Evolutionary conservation across 495 filamentous ascomycete species (phyloP).

Genomic region (Bombardia bombarda): DNA sequence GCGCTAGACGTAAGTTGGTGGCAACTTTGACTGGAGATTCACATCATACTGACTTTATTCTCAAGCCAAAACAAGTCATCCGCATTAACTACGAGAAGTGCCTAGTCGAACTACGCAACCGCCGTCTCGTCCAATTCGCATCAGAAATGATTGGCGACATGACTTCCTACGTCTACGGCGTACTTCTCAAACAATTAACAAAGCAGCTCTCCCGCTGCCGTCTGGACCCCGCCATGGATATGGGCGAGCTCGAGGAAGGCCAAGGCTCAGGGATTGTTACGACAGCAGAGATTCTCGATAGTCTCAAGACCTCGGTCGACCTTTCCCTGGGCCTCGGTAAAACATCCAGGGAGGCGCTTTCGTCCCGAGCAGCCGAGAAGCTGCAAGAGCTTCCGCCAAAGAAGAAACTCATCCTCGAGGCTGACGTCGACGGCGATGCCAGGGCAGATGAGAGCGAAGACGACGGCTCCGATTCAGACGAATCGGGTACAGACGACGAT

Average conservation of each 20-base stretch:
- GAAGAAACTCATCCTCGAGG: conserved; percentile 33
- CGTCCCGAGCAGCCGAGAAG: conserved; percentile 32
- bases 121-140: conserved; percentile 57
- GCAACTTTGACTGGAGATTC: too few species aligned
- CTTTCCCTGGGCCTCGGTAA: conserved; percentile 42
- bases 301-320: conserved; percentile 28
- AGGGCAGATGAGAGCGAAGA: conserved; percentile 33
- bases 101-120: conserved; percentile 70
- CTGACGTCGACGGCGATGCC: conserved; percentile 21
- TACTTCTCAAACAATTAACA: conserved; percentile 62
- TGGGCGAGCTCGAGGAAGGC: conserved; percentile 39
- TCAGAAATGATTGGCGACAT: conserved; percentile 51
- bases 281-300: conserved; percentile 39
- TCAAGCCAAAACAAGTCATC: conserved; percentile 55
- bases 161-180: conserved; percentile 67
- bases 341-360: conserved; percentile 27
- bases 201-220: conserved; percentile 60
- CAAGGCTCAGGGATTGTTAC: conserved; percentile 24
- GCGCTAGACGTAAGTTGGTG: too few species aligned
- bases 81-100: conserved; percentile 83
- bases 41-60: too few species aligned
- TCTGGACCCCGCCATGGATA: conserved; percentile 41
- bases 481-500: conserved; percentile 12
- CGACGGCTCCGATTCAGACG: conserved; percentile 27
- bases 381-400: conserved; percentile 31